Evolutionary conservation across 139 green algal genomes (phyloP), one percentile per base, ranked within the genome.

Genomic region (Dunaliella sp.): DNA sequence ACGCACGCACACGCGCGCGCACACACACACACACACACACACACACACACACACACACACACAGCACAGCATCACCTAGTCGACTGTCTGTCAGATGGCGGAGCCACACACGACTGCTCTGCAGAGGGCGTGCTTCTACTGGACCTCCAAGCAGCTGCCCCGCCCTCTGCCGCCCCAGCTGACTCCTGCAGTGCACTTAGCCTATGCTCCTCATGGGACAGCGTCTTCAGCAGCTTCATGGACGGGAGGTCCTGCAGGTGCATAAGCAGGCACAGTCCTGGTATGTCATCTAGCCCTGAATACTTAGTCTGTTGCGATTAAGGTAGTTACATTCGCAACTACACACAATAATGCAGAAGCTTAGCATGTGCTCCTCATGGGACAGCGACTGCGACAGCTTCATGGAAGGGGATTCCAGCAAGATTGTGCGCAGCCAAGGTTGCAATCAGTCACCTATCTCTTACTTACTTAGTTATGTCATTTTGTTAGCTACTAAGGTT

Each of bases 201-300:
- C 78, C n/a, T 83, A 35, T 59, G 36, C 35, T 77, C 76, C 76
- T 81, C 76, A 24, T 34, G 33, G 76, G 76, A 48, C 57, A 88
- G 80, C 32, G 79, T 80, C 72, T 88, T 82, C 36, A 88, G 84
- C 72, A 88, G 38, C 80, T 77, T 83, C 59, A 83, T 83, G 21
- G 58, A 83, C 1, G 85, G 85, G 30, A 88, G 81, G 21, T 83
- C 78, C 78, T 83, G 78, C 22, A 65, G 48, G 16, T 16, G 16
- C 48, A 65, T 16, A 65, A 7, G 48, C 16, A 26, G 7, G 48
- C 16, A 7, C 7, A 16, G 48, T 26, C 7, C 48, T 26, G 48
- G 48, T 16, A 65, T 26, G 16, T 7, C 48, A 65, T 26, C 7
- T 65, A 16, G 48, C 7, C 48, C 7, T 65, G 48, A n/a, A n/a